Base-by-base conservation (phyloP, 2,329 filamentous ascomycete genomes). In the Alternaria incomplexa region DNA sequence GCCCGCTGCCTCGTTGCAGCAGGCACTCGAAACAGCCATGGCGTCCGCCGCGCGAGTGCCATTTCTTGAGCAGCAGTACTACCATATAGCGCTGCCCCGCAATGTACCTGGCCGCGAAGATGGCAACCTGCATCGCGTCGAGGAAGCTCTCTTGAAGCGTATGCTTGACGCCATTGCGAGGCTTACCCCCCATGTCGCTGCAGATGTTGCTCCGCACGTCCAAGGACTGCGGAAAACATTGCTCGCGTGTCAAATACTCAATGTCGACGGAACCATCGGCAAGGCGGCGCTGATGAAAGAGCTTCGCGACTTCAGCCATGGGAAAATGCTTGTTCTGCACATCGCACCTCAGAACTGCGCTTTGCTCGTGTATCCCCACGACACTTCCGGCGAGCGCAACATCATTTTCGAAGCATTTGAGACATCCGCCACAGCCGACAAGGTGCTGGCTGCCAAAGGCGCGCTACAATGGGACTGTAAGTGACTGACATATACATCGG, bases 351-450 rank as follows among this genome's bases (percentile, higher is more conserved):
- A 87, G 63, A 87, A 87, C 69, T 81, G 83, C 1, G 84, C 77
- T 10, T 56, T 87, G 5, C 65, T 86, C 2, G 73, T 86, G 26
- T 78, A 79, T 51, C 66, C 74, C 8, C 61, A 76, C 12, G 10
- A 17, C 13, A 22, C 48, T 2, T n/a, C 47, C 11, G 62, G 54
- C 10, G 58, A 65, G 20, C 46, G 58, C 5, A 48, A 43, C 20
- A 65, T 85, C 67, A 17, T 87, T 59, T 85, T 90, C 50, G 89
- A 91, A 73, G 82, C 82, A 0, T 91, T 91, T 58, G 89, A 91
- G 71, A 81, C 85, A 0, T 89, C 88, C 0, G 81, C 89, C 0
- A 71, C 73, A 0, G 86, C 85, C 1, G 81, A 86, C 46, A 77
- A 83, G 13, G 85, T 89, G 1, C 79, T 90, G 2, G 81, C 82